Evolutionary conservation across 2,329 filamentous ascomycete genomes (phyloP).

Genomic region (Berkeleyomyces rouxiae): DNA sequence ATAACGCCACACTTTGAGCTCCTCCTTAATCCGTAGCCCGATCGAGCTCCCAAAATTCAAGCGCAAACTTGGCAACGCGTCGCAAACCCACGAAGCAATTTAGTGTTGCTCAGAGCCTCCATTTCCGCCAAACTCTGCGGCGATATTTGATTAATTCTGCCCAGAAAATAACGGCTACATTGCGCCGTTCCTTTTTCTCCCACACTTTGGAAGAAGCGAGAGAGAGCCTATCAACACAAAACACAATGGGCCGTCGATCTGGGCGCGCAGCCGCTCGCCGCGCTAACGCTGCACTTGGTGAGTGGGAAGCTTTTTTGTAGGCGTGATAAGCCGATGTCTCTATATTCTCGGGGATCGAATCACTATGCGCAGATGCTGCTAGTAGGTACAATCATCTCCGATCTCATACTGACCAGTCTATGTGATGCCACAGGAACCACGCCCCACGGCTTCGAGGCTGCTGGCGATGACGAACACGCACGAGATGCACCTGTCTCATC

Average conservation of each 20-base stretch:
- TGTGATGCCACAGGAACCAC: constrained; percentile 23
- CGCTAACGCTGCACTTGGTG: constrained; percentile 36
- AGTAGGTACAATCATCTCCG: not conserved
- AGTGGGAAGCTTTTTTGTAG: constrained; percentile 17
- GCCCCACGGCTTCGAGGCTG: constrained; percentile 23
- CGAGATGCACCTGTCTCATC: constrained; percentile 20
- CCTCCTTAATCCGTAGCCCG: not conserved
- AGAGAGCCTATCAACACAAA: not conserved
- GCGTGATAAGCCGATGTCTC: not conserved
- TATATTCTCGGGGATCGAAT: not conserved
- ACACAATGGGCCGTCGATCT: constrained; percentile 27
- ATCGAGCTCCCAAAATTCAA: not conserved
- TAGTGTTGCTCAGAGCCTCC: not conserved
- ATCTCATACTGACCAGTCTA: not conserved
- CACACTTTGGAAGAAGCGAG: not conserved
- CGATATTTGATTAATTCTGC: no score
- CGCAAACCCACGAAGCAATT: not conserved
- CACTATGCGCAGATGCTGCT: not conserved
- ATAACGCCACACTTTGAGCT: not conserved
- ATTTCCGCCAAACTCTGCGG: not conserved
- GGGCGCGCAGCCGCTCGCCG: constrained; percentile 37
- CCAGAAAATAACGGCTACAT: no score
- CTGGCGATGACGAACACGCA: constrained; percentile 27
- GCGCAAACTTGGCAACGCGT: not conserved
- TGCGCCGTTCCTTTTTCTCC: not conserved